These are phyloP conservation scores for Ganoderma lucidum DNA, from an alignment of 1,284 basidiomycete genomes.

Conservation along the genomic window DNA sequence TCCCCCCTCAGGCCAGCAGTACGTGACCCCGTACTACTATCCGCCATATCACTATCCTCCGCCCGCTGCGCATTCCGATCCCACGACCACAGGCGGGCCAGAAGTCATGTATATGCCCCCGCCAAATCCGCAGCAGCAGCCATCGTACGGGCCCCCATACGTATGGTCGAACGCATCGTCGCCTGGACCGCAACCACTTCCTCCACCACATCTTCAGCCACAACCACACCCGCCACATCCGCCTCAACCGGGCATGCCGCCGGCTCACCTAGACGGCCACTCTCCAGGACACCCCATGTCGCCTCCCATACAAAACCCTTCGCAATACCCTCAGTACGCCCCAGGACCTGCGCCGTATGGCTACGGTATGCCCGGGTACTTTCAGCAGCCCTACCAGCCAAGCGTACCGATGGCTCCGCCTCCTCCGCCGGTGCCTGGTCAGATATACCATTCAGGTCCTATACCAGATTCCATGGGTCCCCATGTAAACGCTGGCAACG, in stretches of 20 bases:
- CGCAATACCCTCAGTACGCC: slow-evolving; percentile 49
- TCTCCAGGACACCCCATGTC: slow-evolving; percentile 25
- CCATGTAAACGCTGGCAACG: slow-evolving; percentile 21
- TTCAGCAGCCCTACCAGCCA: slow-evolving; percentile 42
- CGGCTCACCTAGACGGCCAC: slow-evolving; percentile 25
- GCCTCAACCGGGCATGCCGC: slow-evolving; percentile 36
- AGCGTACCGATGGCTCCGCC: slow-evolving; percentile 49
- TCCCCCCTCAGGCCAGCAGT: slow-evolving; percentile 40
- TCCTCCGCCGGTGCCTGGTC: slow-evolving; percentile 38
- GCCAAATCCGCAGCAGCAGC: slow-evolving; percentile 40
- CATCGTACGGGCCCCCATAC: slow-evolving; percentile 43
- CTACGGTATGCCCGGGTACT: slow-evolving; percentile 59
- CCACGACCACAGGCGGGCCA: slow-evolving; percentile 40
- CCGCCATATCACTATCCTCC: slow-evolving; percentile 48
- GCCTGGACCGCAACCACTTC: slow-evolving; percentile 44
- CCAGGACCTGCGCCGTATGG: slow-evolving; percentile 47
- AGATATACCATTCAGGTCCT: slow-evolving; percentile 31
- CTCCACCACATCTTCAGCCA: slow-evolving; percentile 42
- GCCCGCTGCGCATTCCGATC: slow-evolving; percentile 46
- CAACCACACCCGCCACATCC: slow-evolving; percentile 43
- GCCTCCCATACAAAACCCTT: slow-evolving; percentile 37
- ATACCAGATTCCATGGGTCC: slow-evolving; percentile 14
- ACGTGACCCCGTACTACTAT: slow-evolving; percentile 52
- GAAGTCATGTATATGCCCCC: slow-evolving; percentile 44
- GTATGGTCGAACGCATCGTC: slow-evolving; percentile 44